These are phyloP conservation scores for Agapanthus africanus DNA, from an alignment of 106 monocot genomes.

Conservation along the genomic window DNA sequence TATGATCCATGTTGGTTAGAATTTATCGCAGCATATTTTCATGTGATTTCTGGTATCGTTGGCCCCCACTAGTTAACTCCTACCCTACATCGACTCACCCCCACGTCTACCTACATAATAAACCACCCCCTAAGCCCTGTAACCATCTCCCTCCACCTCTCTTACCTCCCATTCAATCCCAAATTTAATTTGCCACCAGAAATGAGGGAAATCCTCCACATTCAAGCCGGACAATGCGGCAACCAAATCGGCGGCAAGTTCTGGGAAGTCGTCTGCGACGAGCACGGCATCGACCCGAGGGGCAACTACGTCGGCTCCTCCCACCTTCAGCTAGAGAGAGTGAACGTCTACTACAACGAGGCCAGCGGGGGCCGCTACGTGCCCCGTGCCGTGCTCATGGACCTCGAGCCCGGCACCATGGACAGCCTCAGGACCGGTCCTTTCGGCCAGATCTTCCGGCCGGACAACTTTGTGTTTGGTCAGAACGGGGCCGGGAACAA, in stretches of 20 bases:
- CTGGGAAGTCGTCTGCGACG: not conserved
- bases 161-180: too few relatives aligned
- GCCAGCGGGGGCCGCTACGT: conserved; percentile 16
- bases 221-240: not conserved
- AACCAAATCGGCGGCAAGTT: conserved; percentile 1
- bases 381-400: conserved; percentile 23
- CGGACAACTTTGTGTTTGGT: conserved; percentile 22
- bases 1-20: too few relatives aligned
- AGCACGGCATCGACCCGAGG: not conserved
- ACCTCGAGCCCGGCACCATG: conserved; percentile 24
- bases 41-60: too few relatives aligned
- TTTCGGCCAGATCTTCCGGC: conserved; percentile 18
- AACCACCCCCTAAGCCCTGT: too few relatives aligned
- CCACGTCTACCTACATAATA: too few relatives aligned
- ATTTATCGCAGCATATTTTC: too few relatives aligned
- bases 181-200: too few relatives aligned
- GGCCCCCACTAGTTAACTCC: too few relatives aligned
- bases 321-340: conserved; percentile 15
- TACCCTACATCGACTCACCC: too few relatives aligned
- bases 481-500: conserved; percentile 7
- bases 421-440: conserved; percentile 16
- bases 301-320: not conserved
- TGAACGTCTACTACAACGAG: conserved; percentile 28
- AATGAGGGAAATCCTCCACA: conserved; percentile 6
- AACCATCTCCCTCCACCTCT: too few relatives aligned